Base-by-base conservation (phyloP, 495 filamentous ascomycete species). In the Lineolata rhizophorae region DNA sequence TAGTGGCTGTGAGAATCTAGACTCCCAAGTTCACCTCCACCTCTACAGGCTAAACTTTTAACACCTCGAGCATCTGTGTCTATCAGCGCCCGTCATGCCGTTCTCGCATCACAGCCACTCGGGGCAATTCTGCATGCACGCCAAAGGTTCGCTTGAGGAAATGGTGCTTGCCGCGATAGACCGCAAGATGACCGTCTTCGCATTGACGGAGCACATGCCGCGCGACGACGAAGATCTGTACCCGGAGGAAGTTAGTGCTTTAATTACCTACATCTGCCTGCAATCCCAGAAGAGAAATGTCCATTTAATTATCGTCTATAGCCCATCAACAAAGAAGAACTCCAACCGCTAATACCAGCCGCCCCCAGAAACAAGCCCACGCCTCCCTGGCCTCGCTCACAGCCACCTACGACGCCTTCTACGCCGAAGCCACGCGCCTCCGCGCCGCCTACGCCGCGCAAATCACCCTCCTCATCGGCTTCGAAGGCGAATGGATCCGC, bases 61-160 rank as follows among this genome's bases (percentile, higher is more conserved):
- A n/a, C n/a, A n/a, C n/a, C n/a, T n/a, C n/a, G n/a, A n/a, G n/a
- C n/a, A n/a, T n/a, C n/a, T n/a, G n/a, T n/a, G n/a, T n/a, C n/a
- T n/a, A n/a, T n/a, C n/a, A n/a, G n/a, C n/a, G n/a, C n/a, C 22
- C 33, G 44, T 20, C 2, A 97, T 97, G 87, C 83, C 87, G 6
- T 91, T 87, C 60, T 83, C 87, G n/a, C 87, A 94, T 56, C 90
- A 97, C 55, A 87, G 79, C 49, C 87, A 97, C 60, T 94, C 84
- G 29, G 90, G 87, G 31, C 78, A 95, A 53, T 95, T 95, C 64
- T 97, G 90, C 57, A 72, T 67, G 6, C 87, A 95, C 57, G 87
- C 85, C 15, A 65, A 72, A 47, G 65, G 85, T 52, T 62, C 67
- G 11, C 66, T 95, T 15, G 85, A 93, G 47, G 72, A 80, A 39